These are phyloP conservation scores for Pichia membranifaciens DNA, from an alignment of 805 yeast species.

Conservation along the genomic window DNA sequence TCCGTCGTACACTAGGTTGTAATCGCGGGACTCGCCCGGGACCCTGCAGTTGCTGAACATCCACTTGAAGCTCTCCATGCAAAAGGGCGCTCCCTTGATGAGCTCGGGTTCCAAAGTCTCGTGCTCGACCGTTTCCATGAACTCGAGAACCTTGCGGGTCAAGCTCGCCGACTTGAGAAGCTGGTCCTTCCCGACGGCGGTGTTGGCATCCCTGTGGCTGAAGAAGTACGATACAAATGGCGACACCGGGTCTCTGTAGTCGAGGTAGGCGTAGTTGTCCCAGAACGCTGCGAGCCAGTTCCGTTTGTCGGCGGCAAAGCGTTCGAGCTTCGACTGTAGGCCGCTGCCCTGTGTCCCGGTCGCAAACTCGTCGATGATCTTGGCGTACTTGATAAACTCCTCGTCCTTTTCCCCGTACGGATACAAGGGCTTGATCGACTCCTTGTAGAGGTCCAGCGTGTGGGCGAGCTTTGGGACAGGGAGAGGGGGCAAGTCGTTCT, in stretches of 20 bases:
- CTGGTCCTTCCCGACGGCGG: slow-evolving; percentile 53
- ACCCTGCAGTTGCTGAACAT: slow-evolving; percentile 88
- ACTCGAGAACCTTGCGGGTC: slow-evolving; percentile 59
- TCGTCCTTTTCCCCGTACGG: slow-evolving; percentile 42
- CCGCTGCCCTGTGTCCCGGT: slow-evolving; percentile 53
- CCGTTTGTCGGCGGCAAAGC: slow-evolving; percentile 51
- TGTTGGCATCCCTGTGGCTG: slow-evolving; percentile 67
- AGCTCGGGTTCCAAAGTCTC: slow-evolving; percentile 80
- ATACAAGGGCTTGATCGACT: slow-evolving; percentile 65
- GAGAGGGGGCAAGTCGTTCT: slow-evolving; percentile 67
- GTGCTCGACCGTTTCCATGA: slow-evolving; percentile 57
- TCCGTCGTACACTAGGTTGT: slow-evolving; percentile 42
- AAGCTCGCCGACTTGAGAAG: slow-evolving; percentile 71
- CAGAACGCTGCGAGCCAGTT: slow-evolving; percentile 92
- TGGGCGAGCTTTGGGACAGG: slow-evolving; percentile 81
- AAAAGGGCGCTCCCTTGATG: slow-evolving; percentile 67
- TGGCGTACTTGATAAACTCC: slow-evolving; percentile 36
- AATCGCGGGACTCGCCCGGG: slow-evolving; percentile 63
- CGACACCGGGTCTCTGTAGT: slow-evolving; percentile 88
- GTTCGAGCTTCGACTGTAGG: slow-evolving; percentile 60
- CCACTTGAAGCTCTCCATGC: slow-evolving; percentile 88
- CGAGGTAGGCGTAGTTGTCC: slow-evolving; percentile 90
- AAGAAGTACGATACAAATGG: slow-evolving; percentile 91
- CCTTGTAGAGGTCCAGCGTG: slow-evolving; percentile 64
- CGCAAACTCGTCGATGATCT: slow-evolving; percentile 60